A percentile compares a stretch with the other conserved stretches of the same genome.
Evolutionary conservation across 75 land plant genomes (phyloP).

Genomic region (Ceratopteris richardii): DNA sequence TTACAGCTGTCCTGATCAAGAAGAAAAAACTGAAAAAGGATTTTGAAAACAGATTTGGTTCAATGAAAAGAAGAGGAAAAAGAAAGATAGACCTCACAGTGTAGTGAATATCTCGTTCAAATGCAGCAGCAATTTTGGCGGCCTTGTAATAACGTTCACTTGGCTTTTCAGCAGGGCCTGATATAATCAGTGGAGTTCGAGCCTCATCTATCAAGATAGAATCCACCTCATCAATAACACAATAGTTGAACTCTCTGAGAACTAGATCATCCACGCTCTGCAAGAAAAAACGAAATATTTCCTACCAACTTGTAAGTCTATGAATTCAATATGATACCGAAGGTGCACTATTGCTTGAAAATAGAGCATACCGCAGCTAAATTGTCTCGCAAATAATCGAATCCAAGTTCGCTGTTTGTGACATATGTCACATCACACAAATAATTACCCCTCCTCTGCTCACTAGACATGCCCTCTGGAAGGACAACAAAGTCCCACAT

Average conservation of each 20-base stretch:
- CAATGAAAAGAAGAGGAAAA: background rate
- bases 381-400: constrained; percentile 95
- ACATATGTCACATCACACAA: constrained; percentile 91
- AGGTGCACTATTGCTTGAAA: no score
- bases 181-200: constrained; percentile 98
- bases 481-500: constrained; percentile 9
- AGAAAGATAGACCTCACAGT: constrained; percentile 53
- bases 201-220: constrained; percentile 99
- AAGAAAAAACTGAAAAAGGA: no score
- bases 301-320: no score
- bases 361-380: constrained; percentile 97
- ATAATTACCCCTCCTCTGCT: constrained; percentile 84
- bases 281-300: constrained; percentile 10
- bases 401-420: constrained; percentile 98
- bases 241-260: constrained; percentile 75
- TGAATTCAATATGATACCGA: no score
- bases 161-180: constrained; percentile 97
- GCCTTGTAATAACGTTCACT: constrained; percentile 97
- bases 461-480: constrained; percentile 93
- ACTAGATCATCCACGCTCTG: constrained; percentile 95
- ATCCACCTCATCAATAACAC: constrained; percentile 98
- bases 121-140: constrained; percentile 85
- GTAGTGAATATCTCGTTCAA: constrained; percentile 90
- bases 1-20: no score
- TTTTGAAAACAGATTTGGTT: no score